Evolutionary conservation across 495 filamentous ascomycete genomes (phyloP).

Genomic region (Acidomyces sp.): DNA sequence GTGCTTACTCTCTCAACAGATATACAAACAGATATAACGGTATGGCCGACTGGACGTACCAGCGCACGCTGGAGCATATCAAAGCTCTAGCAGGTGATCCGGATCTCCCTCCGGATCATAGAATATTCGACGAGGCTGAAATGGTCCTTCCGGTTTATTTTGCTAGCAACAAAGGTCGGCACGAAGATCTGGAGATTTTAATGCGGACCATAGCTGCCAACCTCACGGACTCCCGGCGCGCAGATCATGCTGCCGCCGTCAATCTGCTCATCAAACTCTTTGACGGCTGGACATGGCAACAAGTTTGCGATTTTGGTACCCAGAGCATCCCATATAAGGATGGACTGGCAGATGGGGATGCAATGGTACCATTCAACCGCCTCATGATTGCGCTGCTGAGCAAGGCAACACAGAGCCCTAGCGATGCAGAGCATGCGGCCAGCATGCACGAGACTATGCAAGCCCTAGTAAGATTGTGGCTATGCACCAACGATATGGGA

Average conservation of each 20-base stretch:
- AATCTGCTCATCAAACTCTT: conserved; percentile 42
- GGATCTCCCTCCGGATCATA: not conserved
- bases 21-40: no score
- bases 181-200: not conserved
- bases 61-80: not conserved
- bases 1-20: no score
- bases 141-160: conserved; percentile 10
- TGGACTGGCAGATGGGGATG: conserved; percentile 39
- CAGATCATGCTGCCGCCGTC: conserved; percentile 38
- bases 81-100: not conserved
- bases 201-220: conserved; percentile 15
- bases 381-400: conserved; percentile 56
- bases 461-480: conserved; percentile 55
- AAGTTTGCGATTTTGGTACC: conserved; percentile 40
- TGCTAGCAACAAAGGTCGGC: not conserved
- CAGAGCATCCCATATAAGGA: conserved; percentile 31
- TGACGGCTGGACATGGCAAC: conserved; percentile 36
- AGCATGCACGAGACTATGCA: conserved; percentile 48
- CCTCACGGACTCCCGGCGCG: conserved; percentile 24
- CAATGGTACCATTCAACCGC: conserved; percentile 46
- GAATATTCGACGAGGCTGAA: conserved; percentile 13
- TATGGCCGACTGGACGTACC: no score
- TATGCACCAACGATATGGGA: conserved; percentile 54
- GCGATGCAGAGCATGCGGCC: conserved; percentile 56
- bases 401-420: conserved; percentile 50